Base-by-base conservation (phyloP, 768 basidiomycete genomes). In the Psilocybe tampanensis region DNA sequence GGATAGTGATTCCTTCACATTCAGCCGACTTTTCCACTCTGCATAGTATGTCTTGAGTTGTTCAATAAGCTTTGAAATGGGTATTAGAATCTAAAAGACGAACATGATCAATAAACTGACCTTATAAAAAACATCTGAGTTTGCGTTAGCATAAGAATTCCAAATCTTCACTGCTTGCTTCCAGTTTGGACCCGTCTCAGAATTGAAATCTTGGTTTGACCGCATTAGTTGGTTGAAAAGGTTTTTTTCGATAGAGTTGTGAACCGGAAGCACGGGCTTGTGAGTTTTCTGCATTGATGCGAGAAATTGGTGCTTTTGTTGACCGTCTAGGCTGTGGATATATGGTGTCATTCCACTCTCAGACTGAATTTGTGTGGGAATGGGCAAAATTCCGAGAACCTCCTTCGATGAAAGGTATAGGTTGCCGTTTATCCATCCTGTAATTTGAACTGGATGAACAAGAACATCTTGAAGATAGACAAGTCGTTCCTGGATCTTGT, bases 261-360 rank as follows among this genome's bases (percentile, higher is more conserved):
- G 68, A n/a, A 72, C 53, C 0, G 69, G 64, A 0, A 70, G 58
- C 1, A 70, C 52, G 6, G 69, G 52, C 17, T 66, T 57, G 0
- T 55, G 59, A 9, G 65, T 70, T 3, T 60, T 59, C 48, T 71
- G 70, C 47, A 48, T 53, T 26, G 43, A n/a, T 1, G 69, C 64
- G 47, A 70, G 59, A 47, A 58, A 63, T 7, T n/a, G 12, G 22
- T 68, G 64, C 22, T 32, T 36, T 18, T 52, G 56, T 8, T 55
- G 60, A 4, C 33, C 15, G 2, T 58, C 50, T 13, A 47, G 17
- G 1, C 34, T 41, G 1, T 34, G 52, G 2, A 23, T 23, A 42
- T 47, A 60, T 24, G 19, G 33, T 12, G 51, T 52, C 56, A 65
- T 60, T 8, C 58, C 55, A 56, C 18, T 45, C 2, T 39, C 13